Base-by-base conservation (phyloP, 805 yeast genomes). In the Scheffersomyces lignosus region DNA sequence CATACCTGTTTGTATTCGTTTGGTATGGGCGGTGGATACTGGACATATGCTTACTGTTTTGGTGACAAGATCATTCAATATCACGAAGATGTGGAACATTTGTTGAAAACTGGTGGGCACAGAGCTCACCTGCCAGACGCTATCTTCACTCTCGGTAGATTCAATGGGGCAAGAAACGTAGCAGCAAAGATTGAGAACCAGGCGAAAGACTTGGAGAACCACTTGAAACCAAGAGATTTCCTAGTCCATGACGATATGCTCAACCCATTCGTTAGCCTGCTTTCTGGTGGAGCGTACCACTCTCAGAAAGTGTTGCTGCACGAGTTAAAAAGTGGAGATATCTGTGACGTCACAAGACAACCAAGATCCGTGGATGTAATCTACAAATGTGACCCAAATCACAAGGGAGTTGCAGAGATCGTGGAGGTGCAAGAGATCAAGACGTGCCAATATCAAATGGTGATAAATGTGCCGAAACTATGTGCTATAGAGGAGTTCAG, bases 361-460 rank as follows among this genome's bases (percentile, higher is more conserved):
- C 75, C 75, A 2, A 68, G 91, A 35, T 51, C 65, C 3, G 63
- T 77, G 3, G 84, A 81, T 38, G 60, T 84, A 4, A 72, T 71
- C 33, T 82, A 77, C 51, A 63, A 67, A 24, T 84, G 91, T 55
- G 75, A 73, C 40, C 68, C 70, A 3, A 41, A 47, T 17, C 35
- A 43, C 7, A 35, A 31, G 18, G 40, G 31, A 9, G 16, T n/a
- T 9, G 37, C 56, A 2, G 43, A 40, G 22, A 56, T 66, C n/a
- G 37, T 61, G 7, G 71, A 71, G 51, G 66, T 78, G 3, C 60
- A 60, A 33, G 89, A 82, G 54, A 58, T 68, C 22, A 70, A 66
- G 37, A 77, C 82, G 0, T 82, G 89, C 52, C 72, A 71, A 30
- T 82, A 82, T 50, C 67, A 67, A 44, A 67, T 79, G 57, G 62